Evolutionary conservation across 768 basidiomycete genomes (phyloP).

Genomic region (Clitopilus hobsonii): DNA sequence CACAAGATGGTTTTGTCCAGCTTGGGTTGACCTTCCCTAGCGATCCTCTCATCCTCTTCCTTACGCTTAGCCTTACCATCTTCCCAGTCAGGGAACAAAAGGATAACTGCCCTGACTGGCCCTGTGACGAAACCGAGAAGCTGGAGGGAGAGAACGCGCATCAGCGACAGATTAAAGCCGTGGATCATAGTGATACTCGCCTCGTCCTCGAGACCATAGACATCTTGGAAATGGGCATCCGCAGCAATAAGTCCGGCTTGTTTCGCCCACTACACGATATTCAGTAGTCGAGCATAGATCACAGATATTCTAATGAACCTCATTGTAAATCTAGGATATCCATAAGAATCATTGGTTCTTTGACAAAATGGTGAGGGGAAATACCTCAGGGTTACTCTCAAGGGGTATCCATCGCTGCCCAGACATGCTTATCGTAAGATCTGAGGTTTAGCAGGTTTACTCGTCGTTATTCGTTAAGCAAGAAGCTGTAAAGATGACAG

Average conservation of each 20-base stretch:
- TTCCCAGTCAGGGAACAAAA: constrained; percentile 76
- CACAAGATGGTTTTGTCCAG: constrained; percentile 70
- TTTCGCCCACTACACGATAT: constrained; percentile 53
- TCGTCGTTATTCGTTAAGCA: background rate
- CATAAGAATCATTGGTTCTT: constrained; percentile 2
- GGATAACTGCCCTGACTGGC: constrained; percentile 78
- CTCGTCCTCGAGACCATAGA: constrained; percentile 70
- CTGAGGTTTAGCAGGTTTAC: background rate
- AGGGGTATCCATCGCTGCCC: constrained; percentile 66
- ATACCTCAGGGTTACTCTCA: constrained; percentile 62
- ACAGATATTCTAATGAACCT: constrained; percentile 19
- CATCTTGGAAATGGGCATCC: constrained; percentile 55
- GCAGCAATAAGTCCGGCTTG: constrained; percentile 56
- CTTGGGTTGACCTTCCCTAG: constrained; percentile 33
- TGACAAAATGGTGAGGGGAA: background rate
- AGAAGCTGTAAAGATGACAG: background rate
- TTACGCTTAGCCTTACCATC: constrained; percentile 43
- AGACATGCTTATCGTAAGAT: constrained; percentile 2
- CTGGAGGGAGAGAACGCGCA: constrained; percentile 25
- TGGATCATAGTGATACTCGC: constrained; percentile 26
- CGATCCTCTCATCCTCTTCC: constrained; percentile 57
- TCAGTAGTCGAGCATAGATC: background rate
- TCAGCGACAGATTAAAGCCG: background rate
- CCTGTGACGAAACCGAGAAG: constrained; percentile 64
- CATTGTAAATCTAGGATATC: constrained; percentile 40